These are phyloP conservation scores for Verbena officinalis DNA, from an alignment of 257 asterid genomes.

Conservation along the genomic window DNA sequence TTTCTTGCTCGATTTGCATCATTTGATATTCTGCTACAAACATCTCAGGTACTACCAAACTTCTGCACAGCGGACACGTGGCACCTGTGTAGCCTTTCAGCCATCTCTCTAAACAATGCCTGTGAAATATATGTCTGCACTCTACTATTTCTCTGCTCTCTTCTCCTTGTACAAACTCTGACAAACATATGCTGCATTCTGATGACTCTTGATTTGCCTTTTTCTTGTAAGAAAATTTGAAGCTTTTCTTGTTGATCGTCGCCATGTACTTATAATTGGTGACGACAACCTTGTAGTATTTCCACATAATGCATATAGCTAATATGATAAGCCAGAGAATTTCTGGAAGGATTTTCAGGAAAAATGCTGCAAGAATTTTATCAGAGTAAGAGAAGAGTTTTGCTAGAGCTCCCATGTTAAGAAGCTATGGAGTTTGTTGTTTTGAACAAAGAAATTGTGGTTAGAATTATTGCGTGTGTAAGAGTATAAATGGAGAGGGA, in stretches of 20 bases:
- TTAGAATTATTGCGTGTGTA: not conserved
- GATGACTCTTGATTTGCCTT: not conserved
- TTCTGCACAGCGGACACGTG: conserved; percentile 69
- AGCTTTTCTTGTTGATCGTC: conserved; percentile 38
- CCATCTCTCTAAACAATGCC: conserved; percentile 41
- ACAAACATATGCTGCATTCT: conserved; percentile 46
- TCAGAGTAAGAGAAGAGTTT: conserved; percentile 31
- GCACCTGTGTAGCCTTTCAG: conserved; percentile 36
- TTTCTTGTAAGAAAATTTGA: conserved; percentile 30
- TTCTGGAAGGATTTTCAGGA: conserved; percentile 29
- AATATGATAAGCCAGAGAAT: conserved; percentile 27
- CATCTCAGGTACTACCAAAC: conserved; percentile 46
- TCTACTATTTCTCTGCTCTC: conserved; percentile 32
- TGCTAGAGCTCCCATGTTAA: conserved; percentile 37
- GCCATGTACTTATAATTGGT: conserved; percentile 27
- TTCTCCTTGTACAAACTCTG: conserved; percentile 39
- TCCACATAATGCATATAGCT: conserved; percentile 21
- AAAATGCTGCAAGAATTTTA: conserved; percentile 19
- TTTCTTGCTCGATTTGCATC: conserved; percentile 25
- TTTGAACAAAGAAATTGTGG: not conserved
- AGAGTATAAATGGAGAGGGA: too few species aligned
- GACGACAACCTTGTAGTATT: conserved; percentile 10
- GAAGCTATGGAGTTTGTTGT: not conserved
- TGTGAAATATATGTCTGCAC: conserved; percentile 48
- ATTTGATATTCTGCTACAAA: conserved; percentile 36